Evolutionary conservation across 257 asterid genomes (phyloP).

Genomic region (Solanum megistacrolobum): DNA sequence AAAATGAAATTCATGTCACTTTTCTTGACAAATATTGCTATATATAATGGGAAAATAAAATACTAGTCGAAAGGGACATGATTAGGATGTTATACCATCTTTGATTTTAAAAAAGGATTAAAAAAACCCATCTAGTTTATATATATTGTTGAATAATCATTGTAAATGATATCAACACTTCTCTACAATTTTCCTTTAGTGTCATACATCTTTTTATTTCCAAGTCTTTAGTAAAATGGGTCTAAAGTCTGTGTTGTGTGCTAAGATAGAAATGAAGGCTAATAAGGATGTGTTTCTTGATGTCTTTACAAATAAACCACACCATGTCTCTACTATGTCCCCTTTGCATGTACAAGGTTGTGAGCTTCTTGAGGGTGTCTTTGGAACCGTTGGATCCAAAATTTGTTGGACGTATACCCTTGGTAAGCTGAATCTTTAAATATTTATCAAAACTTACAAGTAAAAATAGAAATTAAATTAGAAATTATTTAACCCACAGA

Average conservation of each 20-base stretch:
- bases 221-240: not conserved
- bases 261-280: not conserved
- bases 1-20: not conserved
- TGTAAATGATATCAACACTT: not conserved
- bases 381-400: constrained; percentile 1
- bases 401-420: constrained; percentile 5
- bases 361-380: constrained; percentile 5
- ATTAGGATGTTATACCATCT: not conserved
- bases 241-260: not conserved
- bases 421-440: not conserved
- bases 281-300: not conserved
- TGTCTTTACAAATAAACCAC: constrained; percentile 3
- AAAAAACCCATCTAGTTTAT: not conserved
- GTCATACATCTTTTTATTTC: not conserved
- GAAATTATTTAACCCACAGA: too few species aligned
- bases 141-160: not conserved
- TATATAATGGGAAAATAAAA: too few species aligned
- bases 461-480: too few species aligned
- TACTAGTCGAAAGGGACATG: not conserved
- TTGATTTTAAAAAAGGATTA: too few species aligned
- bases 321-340: not conserved
- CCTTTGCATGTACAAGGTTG: not conserved
- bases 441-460: too few species aligned
- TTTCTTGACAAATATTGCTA: not conserved
- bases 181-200: not conserved